Evolutionary conservation across 192 early-diverging fungal species (phyloP).

Genomic region (Lunasporangiospora selenospora): DNA sequence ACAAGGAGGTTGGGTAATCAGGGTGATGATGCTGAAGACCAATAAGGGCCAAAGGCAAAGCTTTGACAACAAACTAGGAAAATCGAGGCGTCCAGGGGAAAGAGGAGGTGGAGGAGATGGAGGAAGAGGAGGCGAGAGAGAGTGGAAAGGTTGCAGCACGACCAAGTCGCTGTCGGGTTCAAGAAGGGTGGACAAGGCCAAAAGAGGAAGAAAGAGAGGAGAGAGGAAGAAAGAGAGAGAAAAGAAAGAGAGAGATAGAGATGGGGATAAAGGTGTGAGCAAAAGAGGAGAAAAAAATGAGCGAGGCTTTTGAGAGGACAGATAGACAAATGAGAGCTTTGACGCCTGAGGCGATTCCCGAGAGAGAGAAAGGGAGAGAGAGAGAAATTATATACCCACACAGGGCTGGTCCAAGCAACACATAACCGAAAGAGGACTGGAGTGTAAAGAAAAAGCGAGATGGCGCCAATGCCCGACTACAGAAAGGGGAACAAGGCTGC

Average conservation of each 20-base stretch:
- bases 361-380: background rate
- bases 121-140: background rate
- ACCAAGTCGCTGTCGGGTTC: too few species aligned
- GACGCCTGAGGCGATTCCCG: too few species aligned
- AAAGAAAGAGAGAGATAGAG: background rate
- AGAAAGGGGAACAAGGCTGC: too few species aligned
- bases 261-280: background rate
- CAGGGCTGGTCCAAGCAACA: too few species aligned
- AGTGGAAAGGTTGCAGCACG: background rate
- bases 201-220: background rate
- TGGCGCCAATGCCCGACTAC: too few species aligned
- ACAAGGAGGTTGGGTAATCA: background rate
- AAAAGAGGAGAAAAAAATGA: background rate
- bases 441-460: constrained; percentile 1
- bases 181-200: too few species aligned
- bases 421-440: too few species aligned
- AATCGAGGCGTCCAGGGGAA: too few species aligned
- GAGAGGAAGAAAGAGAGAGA: background rate
- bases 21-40: background rate
- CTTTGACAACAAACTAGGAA: background rate
- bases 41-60: background rate
- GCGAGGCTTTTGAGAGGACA: too few species aligned
- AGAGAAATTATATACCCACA: too few species aligned
- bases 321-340: background rate
- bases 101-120: background rate